These are phyloP conservation scores for Leptographium radiaticola DNA, from an alignment of 2,329 filamentous ascomycete genomes.

Conservation along the genomic window DNA sequence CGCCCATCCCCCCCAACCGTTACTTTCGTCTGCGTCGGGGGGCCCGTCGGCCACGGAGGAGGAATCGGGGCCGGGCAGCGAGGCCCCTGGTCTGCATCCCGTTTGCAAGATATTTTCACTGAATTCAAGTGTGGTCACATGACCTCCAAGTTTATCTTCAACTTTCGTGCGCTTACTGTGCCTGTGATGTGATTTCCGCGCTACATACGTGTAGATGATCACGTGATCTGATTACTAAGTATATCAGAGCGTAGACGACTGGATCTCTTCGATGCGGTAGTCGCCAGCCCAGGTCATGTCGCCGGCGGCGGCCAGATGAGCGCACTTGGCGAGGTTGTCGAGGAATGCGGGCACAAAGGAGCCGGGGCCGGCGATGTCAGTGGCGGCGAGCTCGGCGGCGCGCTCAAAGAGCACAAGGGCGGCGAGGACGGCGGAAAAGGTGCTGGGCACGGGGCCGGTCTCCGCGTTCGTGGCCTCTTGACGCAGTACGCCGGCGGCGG, in stretches of 20 bases:
- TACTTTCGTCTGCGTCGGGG: not conserved
- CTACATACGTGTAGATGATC: too few relatives aligned
- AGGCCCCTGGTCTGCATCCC: not conserved
- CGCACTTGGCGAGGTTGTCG: constrained; percentile 47
- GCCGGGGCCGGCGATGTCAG: constrained; percentile 64
- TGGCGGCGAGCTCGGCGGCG: constrained; percentile 56
- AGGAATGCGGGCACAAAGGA: constrained; percentile 78
- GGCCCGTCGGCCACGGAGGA: not conserved
- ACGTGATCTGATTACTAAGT: too few relatives aligned
- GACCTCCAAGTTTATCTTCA: too few relatives aligned
- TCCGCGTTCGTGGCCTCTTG: not conserved
- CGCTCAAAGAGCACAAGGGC: constrained; percentile 66
- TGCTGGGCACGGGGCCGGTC: constrained; percentile 27
- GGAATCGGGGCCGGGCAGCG: too few relatives aligned
- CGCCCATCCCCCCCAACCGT: too few relatives aligned
- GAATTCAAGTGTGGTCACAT: too few relatives aligned
- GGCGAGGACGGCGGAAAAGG: constrained; percentile 59
- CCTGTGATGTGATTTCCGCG: too few relatives aligned
- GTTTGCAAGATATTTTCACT: too few relatives aligned
- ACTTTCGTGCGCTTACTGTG: too few relatives aligned
- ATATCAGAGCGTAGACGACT: too few relatives aligned
- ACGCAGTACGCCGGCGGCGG: constrained; percentile 33
- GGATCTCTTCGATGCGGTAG: not conserved
- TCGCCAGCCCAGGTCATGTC: constrained; percentile 10
- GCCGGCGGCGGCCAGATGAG: constrained; percentile 3